Conservation (phyloP, 768 basidiomycete genomes). For the Pleurotus djamor region DNA sequence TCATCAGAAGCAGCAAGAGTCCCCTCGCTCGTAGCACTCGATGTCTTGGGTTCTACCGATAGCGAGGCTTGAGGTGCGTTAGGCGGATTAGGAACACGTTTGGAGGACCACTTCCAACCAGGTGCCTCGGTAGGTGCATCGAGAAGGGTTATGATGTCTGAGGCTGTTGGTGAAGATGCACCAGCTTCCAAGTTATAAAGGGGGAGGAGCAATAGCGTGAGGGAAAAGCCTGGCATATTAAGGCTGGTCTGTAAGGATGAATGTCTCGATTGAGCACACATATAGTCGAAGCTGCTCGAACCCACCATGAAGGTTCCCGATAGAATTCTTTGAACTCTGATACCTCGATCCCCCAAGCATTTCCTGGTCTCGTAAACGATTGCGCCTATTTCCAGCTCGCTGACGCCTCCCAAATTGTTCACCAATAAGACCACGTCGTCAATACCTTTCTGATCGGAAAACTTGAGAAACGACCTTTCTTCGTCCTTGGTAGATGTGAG, state of each 20-base stretch:
- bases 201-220: constrained; percentile 80
- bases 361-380: constrained; percentile 61
- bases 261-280: background rate
- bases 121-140: constrained; percentile 69
- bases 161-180: constrained; percentile 17
- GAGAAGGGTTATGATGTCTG: constrained; percentile 58
- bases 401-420: constrained; percentile 87
- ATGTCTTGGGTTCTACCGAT: background rate
- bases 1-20: constrained; percentile 34
- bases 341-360: constrained; percentile 52
- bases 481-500: constrained; percentile 71
- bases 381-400: constrained; percentile 76
- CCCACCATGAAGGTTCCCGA: constrained; percentile 86
- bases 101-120: constrained; percentile 84
- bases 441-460: constrained; percentile 42
- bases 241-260: constrained; percentile 63
- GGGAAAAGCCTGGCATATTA: constrained; percentile 91
- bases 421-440: constrained; percentile 79
- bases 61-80: constrained; percentile 12
- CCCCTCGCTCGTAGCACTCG: background rate
- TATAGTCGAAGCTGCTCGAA: background rate
- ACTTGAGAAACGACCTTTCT: constrained; percentile 77
- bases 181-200: constrained; percentile 34
- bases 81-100: constrained; percentile 29
- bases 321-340: constrained; percentile 61